Evolutionary conservation across 2,329 filamentous ascomycete species (phyloP).

Genomic region (Colletotrichum tofieldiae): DNA sequence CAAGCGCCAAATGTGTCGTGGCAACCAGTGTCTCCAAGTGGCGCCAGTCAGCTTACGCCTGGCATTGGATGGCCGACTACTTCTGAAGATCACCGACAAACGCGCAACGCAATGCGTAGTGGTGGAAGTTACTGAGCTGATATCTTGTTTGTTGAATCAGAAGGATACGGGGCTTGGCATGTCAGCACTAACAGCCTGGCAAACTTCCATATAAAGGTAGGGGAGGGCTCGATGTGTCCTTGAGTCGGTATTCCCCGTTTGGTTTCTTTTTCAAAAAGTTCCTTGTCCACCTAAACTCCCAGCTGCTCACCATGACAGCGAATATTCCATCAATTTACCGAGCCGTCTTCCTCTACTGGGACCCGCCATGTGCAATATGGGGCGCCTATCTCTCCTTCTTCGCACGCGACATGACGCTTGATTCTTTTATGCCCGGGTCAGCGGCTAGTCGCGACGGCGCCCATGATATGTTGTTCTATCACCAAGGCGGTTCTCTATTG

Average conservation of each 20-base stretch:
- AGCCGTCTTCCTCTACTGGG: slow-evolving; percentile 46
- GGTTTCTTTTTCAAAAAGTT: no score
- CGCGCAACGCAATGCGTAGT: no score
- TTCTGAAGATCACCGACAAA: not conserved
- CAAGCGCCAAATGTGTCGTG: no score
- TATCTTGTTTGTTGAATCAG: no score
- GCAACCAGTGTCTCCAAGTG: not conserved
- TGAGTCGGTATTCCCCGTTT: not conserved
- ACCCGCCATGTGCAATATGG: slow-evolving; percentile 45
- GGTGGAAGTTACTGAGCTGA: no score
- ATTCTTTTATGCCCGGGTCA: slow-evolving; percentile 32
- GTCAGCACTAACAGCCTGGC: no score
- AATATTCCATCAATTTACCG: slow-evolving; percentile 37
- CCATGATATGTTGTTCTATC: slow-evolving; percentile 46
- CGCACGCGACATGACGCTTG: slow-evolving; percentile 37
- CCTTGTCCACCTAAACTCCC: no score
- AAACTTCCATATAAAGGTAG: not conserved
- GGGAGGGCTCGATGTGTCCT: not conserved
- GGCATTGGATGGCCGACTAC: not conserved
- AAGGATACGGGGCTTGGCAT: no score
- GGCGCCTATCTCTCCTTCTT: slow-evolving; percentile 45
- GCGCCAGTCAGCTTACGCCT: not conserved
- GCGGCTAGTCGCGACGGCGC: slow-evolving; percentile 36
- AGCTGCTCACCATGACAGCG: not conserved
- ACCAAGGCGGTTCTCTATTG: slow-evolving; percentile 44